Evolutionary conservation across 352 stramenopile genomes (phyloP).

Genomic region (Globisporangium emineosum): DNA sequence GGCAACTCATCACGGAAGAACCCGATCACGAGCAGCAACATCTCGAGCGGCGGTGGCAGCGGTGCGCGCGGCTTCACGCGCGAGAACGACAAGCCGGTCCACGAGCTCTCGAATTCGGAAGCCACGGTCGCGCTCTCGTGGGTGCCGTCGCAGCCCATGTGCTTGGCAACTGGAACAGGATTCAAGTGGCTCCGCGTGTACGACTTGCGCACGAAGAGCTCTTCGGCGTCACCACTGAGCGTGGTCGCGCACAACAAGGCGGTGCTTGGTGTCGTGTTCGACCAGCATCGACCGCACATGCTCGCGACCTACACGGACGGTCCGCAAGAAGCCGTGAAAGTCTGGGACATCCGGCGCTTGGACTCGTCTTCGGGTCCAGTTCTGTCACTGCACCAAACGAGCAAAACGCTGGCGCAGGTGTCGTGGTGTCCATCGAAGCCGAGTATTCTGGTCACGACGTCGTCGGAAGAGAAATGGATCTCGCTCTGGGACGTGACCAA

Average conservation of each 20-base stretch:
- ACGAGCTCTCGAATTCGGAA: constrained; percentile 85
- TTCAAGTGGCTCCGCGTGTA: constrained; percentile 90
- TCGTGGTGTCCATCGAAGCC: constrained; percentile 83
- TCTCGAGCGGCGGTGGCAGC: constrained; percentile 11
- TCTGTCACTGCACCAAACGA: constrained; percentile 67
- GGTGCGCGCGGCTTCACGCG: constrained; percentile 24
- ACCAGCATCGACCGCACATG: constrained; percentile 75
- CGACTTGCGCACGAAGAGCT: constrained; percentile 55
- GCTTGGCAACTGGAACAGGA: constrained; percentile 73
- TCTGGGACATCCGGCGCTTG: constrained; percentile 87
- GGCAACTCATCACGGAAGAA: constrained; percentile 19
- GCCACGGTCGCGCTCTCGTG: constrained; percentile 78
- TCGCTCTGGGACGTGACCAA: constrained; percentile 82
- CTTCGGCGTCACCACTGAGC: constrained; percentile 53
- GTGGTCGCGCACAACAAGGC: constrained; percentile 85
- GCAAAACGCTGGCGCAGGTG: constrained; percentile 73
- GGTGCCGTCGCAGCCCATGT: constrained; percentile 80
- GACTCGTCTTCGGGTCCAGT: constrained; percentile 59
- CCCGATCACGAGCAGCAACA: neutral
- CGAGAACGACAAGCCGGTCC: constrained; percentile 50
- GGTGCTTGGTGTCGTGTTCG: constrained; percentile 79
- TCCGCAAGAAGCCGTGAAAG: constrained; percentile 78
- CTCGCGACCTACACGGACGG: constrained; percentile 83
- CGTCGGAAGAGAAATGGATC: constrained; percentile 76
- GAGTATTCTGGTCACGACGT: constrained; percentile 75